Percentiles rank a stretch among this genome's conserved stretches.
Evolutionary conservation across 2,329 filamentous ascomycete species (phyloP).

Genomic region (Leptographium radiaticola): DNA sequence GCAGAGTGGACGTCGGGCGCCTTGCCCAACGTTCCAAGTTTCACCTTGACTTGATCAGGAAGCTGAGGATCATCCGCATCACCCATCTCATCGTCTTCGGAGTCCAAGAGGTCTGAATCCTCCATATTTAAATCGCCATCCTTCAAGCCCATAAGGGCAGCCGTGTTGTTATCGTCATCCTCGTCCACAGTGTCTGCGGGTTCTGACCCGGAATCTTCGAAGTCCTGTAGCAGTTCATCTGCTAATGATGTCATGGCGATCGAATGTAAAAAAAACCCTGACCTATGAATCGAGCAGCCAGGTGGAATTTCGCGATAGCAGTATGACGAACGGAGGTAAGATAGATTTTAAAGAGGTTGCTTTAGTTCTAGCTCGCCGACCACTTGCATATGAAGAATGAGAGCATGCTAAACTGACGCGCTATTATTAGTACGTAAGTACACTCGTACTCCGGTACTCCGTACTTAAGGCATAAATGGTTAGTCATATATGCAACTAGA

Average conservation of each 20-base stretch:
- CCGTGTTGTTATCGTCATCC: slow-evolving; percentile 29
- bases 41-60: slow-evolving; percentile 59
- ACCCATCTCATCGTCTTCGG: slow-evolving; percentile 44
- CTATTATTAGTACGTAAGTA: no score
- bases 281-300: no score
- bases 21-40: slow-evolving; percentile 73
- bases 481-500: no score
- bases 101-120: slow-evolving; percentile 42
- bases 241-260: slow-evolving; percentile 73
- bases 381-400: no score
- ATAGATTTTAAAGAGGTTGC: no score
- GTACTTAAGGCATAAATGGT: no score
- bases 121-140: slow-evolving; percentile 44
- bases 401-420: no score
- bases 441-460: no score
- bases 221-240: slow-evolving; percentile 85
- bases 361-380: no score
- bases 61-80: slow-evolving; percentile 39
- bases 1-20: slow-evolving; percentile 68
- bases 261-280: neutral
- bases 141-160: slow-evolving; percentile 22
- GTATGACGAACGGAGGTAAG: no score
- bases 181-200: slow-evolving; percentile 48
- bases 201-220: slow-evolving; percentile 75
- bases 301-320: no score